phyloP scores from a whole-genome alignment of 352 stramenopile genomes.

The Pythium brachiatum region DNA sequence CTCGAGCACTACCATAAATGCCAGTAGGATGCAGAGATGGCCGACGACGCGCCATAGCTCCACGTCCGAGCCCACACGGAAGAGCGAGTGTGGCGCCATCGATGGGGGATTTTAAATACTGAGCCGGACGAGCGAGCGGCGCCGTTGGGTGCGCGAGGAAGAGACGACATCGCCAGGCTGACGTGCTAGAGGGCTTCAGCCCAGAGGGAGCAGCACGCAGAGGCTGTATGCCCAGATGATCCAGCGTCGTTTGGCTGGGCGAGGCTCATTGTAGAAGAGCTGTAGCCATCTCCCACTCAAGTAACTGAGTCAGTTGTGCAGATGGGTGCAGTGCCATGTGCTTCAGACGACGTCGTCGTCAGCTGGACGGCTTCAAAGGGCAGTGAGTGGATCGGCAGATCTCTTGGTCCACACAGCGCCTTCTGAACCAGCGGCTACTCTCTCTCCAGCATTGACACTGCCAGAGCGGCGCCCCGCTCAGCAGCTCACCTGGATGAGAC shows the following conservation, averaged over 20 bases:
- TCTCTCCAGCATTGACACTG: too few species aligned
- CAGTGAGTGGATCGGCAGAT: neutral
- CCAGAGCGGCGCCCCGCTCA: neutral
- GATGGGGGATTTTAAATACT: conserved; percentile 5
- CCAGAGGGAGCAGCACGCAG: neutral
- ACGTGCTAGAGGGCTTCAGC: neutral
- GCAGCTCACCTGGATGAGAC: neutral
- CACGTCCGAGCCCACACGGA: conserved; percentile 47
- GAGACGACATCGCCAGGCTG: neutral
- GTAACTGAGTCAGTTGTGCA: too few species aligned
- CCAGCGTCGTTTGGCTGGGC: neutral
- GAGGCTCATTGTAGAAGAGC: neutral
- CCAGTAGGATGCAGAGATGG: conserved; percentile 44
- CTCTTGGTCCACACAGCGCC: too few species aligned
- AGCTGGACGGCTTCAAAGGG: too few species aligned
- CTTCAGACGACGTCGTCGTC: neutral
- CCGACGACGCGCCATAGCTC: conserved; percentile 54
- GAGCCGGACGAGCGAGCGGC: neutral
- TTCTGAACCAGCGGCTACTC: too few species aligned
- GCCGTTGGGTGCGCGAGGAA: neutral
- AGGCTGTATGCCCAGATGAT: neutral
- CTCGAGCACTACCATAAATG: conserved; percentile 26
- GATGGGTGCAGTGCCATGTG: neutral
- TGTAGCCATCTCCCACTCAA: conserved; percentile 1
- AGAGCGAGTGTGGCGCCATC: conserved; percentile 33